A percentile compares a stretch with the other conserved stretches of the same genome.
Conservation (phyloP, 495 filamentous ascomycete genomes). For the Neurospora hispaniola region DNA sequence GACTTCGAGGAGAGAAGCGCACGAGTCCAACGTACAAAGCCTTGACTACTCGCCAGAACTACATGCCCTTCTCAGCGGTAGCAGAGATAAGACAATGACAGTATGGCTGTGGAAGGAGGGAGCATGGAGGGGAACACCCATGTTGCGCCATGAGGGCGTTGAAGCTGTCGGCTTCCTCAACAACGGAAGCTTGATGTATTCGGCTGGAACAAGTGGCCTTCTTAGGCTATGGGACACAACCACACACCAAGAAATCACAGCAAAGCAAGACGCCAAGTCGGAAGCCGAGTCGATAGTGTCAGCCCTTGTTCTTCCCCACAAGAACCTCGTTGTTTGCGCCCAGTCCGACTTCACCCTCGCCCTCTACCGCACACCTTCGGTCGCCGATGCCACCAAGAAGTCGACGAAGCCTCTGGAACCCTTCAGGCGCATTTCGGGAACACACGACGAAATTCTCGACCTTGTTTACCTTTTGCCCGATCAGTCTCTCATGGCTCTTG, state of each 20-base stretch:
- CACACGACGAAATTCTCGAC: constrained; percentile 95
- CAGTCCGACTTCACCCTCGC: constrained; percentile 80
- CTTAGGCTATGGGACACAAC: constrained; percentile 73
- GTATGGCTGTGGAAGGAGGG: constrained; percentile 85
- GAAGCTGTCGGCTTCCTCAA: constrained; percentile 74
- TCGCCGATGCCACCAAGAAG: constrained; percentile 15
- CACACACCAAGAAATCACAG: constrained; percentile 66
- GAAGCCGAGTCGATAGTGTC: constrained; percentile 72
- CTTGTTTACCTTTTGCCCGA: constrained; percentile 72
- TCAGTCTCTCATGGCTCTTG: constrained; percentile 72
- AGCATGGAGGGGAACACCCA: constrained; percentile 76
- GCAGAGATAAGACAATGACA: constrained; percentile 87
- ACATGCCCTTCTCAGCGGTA: constrained; percentile 73
- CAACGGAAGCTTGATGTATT: constrained; percentile 58
- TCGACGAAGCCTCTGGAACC: constrained; percentile 27
- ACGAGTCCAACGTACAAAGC: constrained; percentile 82
- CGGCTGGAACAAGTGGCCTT: constrained; percentile 76
- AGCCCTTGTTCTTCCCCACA: constrained; percentile 49
- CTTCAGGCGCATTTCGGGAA: constrained; percentile 76
- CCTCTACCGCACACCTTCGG: constrained; percentile 48
- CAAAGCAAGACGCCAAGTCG: constrained; percentile 50
- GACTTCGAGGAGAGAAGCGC: constrained; percentile 49
- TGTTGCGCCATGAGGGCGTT: constrained; percentile 75
- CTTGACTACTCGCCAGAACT: constrained; percentile 68
- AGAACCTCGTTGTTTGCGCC: constrained; percentile 67